Evolutionary conservation across 1,284 basidiomycete genomes (phyloP), one percentile per base, ranked within the genome.

Genomic region (Microbotryum lychnidis-dioicae): DNA sequence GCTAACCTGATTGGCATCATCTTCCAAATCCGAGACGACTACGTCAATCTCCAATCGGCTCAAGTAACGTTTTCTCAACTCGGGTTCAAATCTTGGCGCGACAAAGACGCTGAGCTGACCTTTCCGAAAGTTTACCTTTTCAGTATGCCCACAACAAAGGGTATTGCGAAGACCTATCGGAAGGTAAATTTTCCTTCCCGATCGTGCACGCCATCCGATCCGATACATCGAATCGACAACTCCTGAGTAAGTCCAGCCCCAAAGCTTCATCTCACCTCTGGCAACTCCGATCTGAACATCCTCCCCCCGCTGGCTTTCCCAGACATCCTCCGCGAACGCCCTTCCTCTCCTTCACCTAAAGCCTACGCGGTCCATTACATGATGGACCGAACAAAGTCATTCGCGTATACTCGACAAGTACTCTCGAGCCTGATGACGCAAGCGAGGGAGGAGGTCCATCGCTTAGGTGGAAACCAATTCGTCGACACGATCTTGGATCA

Each of bases 1-100:
- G 89, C 94, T 60, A 97, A 97, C 74, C 81, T 97, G 12, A 88
- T 98, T 66, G 91, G 94, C 2, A 83, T 97, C 18, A 89, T 86
- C 72, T 97, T 94, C 75, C 96, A 98, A 75, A 96, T 99, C 68
- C 80, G 93, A 27, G 96, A 99, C 74, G 94, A 99, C 74, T 91
- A 94, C 63, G 90, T 96, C 87, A 98, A 98, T 73, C 78, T 98
- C 42, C 87, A 93, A 71, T 91, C 87, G 53, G 82, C 82, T 27
- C 83, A 90, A 78, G 91, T 89, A 68, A 25, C 25, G 25, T 25
- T 25, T 25, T 65, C 29, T 27, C 57, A 50, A 54, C 25, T 51
- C 25, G 23, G 3, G 5, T 29, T 49, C n/a, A n/a, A 31, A 55
- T 52, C 18, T n/a, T 21, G 7, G 7, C 6, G 20, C 1, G 16